Base-by-base conservation (phyloP, 306 rosid genomes). In the Urtica urens region DNA sequence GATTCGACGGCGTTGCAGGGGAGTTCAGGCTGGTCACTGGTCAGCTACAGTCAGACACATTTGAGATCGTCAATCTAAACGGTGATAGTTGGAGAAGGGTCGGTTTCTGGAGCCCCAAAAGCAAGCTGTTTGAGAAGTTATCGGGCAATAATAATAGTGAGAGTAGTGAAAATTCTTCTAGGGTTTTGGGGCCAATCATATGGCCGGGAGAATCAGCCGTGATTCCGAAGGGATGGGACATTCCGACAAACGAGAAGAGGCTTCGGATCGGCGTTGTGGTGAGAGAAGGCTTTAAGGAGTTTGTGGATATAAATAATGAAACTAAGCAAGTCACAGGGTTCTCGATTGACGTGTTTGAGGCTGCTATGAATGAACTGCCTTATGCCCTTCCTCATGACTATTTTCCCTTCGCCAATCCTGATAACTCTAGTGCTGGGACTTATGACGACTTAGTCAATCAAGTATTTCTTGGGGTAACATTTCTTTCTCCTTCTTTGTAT, bases 191-290 rank as follows among this genome's bases (percentile, higher is more conserved):
- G 14, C 42, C 25, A 0, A 46, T 58, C 18, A 44, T 52, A 11
- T 66, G 79, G 82, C 79, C 87, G 2, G 87, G 82, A 23, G 82
- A 79, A 10, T 24, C 34, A 0, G 0, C 18, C 15, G 28, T 43
- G 13, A 1, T 40, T 51, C 79, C 87, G 10, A 75, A 75, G 45
- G 82, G 82, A 7, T 75, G 77, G 82, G 66, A 62, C 33, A 57
- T 59, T 38, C 82, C 87, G 1, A 60, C 68, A 22, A 66, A 28
- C 18, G 83, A 30, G 17, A 72, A 53, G 43, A 59, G 49, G n/a
- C 33, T 79, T 28, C 60, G 14, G 54, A 49, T 69, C 4, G 78
- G 78, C 15, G 78, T 79, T 24, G 75, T 77, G 0, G 71, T 66
- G 1, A 69, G 38, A 48, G 10, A 6, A 2, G 72, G 74, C 16